Base-by-base conservation (phyloP, 2,329 filamentous ascomycete genomes). In the Fusarium proliferatum region DNA sequence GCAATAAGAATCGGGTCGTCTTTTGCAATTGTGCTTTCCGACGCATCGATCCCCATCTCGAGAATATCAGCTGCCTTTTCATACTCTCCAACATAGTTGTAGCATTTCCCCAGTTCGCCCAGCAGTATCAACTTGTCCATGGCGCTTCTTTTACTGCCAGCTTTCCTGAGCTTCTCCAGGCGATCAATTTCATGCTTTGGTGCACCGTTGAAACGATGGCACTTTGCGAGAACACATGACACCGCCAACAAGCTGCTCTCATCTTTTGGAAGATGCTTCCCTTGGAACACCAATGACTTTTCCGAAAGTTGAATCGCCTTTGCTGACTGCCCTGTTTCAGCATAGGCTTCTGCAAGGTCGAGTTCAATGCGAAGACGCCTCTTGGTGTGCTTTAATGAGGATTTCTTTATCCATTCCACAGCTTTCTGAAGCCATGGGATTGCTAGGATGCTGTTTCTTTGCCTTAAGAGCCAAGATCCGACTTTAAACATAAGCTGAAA, bases 11-110 rank as follows among this genome's bases (percentile, higher is more conserved):
- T 6, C 3, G 12, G 23, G 3, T 21, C 30, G 4, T 57, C 30
- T 1, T n/a, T 17, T 16, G 23, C 8, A 0, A 56, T 1, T 13
- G 39, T 56, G 4, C 12, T 11, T 38, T 6, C 21, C 2, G 21
- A 19, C 0, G 11, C 28, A 1, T 26, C 3, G 0, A 57, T 8
- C 15, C n/a, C 23, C 5, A 17, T 19, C 3, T 30, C 17, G 1
- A 45, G 23, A 5, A 0, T 16, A 2, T 38, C 39, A 0, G 9
- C 12, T 9, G 49, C 49, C 33, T 61, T 56, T 0, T 17, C 12
- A 1, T 38, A 45, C 2, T 38, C 26, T 23, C 21, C 3, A 6
- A 26, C 41, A 5, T 7, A 30, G n/a, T 3, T 23, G 1, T 38
- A 56, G 30, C 38, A 61, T 12, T 17, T 61, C 21, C 59, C 26